A percentile compares a stretch with the other conserved stretches of the same genome.
Evolutionary conservation across 1,139 yeast genomes (phyloP).

Genomic region (Wickerhamomyces sp.): DNA sequence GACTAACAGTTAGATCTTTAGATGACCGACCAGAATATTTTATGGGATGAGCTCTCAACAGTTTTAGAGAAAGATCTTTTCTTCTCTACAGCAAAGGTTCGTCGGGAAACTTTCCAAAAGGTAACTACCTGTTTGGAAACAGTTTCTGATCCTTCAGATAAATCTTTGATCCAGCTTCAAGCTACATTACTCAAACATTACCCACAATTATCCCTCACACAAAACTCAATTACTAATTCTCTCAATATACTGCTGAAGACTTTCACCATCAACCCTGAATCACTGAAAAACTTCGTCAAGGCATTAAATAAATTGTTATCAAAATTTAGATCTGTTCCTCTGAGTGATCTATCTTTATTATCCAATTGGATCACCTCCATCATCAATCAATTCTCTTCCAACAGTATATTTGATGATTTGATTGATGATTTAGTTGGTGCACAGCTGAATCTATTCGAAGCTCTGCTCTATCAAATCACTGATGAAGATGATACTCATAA

Average conservation of each 20-base stretch:
- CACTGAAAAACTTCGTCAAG: slow-evolving; percentile 32
- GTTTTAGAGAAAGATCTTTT: slow-evolving; percentile 27
- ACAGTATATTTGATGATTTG: slow-evolving; percentile 14
- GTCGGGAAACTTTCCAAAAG: slow-evolving; percentile 24
- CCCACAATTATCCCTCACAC: slow-evolving; percentile 47
- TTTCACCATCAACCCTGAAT: slow-evolving; percentile 30
- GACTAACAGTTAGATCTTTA: slow-evolving; percentile 1
- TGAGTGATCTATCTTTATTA: slow-evolving; percentile 50
- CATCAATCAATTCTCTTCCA: slow-evolving; percentile 8
- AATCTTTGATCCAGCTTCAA: slow-evolving; percentile 26
- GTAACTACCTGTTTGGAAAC: slow-evolving; percentile 26
- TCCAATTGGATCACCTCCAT: slow-evolving; percentile 48
- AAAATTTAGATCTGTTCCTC: slow-evolving; percentile 38
- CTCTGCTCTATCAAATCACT: slow-evolving; percentile 11
- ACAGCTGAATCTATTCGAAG: slow-evolving; percentile 17
- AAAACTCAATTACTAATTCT: slow-evolving; percentile 44
- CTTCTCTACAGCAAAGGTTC: slow-evolving; percentile 33
- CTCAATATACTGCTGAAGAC: slow-evolving; percentile 34
- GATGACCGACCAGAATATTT: slow-evolving; percentile 9
- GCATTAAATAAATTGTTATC: slow-evolving; percentile 36
- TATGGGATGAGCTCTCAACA: slow-evolving; percentile 29
- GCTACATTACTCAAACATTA: slow-evolving; percentile 39
- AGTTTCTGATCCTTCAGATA: slow-evolving; percentile 13
- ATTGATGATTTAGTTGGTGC: slow-evolving; percentile 25
- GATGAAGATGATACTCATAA: slow-evolving; percentile 37